Percentiles rank a stretch among this genome's conserved stretches.
phyloP scores from a whole-genome alignment of 768 basidiomycete species.

The Lactifluus piperatus region DNA sequence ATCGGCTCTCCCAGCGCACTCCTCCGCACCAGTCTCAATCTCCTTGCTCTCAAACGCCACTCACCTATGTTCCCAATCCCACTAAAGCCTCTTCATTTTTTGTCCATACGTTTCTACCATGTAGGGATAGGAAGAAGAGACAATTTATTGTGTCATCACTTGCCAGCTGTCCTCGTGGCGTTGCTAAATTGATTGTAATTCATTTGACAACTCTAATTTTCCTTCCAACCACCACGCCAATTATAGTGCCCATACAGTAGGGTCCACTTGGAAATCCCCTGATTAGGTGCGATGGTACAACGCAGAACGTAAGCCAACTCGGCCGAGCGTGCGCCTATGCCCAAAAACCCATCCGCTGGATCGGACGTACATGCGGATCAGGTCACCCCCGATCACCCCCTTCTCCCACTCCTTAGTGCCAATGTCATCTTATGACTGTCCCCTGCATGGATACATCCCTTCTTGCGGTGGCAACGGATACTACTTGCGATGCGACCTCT shows the following conservation, averaged over 20 bases:
- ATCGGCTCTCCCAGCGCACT: background rate
- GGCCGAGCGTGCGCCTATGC: background rate
- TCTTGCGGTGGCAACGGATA: slow-evolving; percentile 26
- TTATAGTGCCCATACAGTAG: background rate
- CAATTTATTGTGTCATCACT: background rate
- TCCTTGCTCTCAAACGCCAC: background rate
- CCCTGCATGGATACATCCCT: slow-evolving; percentile 25
- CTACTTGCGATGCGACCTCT: slow-evolving; percentile 35
- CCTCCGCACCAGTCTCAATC: background rate
- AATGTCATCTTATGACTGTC: slow-evolving; percentile 26
- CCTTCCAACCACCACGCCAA: background rate
- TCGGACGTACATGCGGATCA: background rate
- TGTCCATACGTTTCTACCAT: background rate
- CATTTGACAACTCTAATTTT: slow-evolving; percentile 15
- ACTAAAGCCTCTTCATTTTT: background rate
- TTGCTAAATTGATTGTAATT: background rate
- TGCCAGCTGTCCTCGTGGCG: slow-evolving; percentile 13
- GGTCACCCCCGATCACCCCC: background rate
- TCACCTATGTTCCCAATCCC: background rate
- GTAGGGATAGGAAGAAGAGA: background rate
- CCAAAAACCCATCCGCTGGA: slow-evolving; percentile 1
- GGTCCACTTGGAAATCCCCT: background rate
- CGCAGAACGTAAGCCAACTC: slow-evolving; percentile 1
- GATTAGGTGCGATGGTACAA: background rate
- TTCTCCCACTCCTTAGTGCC: slow-evolving; percentile 24